A percentile compares a stretch with the other conserved stretches of the same genome.
These are phyloP conservation scores for Arxiozyma telluris DNA, from an alignment of 1,139 yeast species.

Conservation along the genomic window DNA sequence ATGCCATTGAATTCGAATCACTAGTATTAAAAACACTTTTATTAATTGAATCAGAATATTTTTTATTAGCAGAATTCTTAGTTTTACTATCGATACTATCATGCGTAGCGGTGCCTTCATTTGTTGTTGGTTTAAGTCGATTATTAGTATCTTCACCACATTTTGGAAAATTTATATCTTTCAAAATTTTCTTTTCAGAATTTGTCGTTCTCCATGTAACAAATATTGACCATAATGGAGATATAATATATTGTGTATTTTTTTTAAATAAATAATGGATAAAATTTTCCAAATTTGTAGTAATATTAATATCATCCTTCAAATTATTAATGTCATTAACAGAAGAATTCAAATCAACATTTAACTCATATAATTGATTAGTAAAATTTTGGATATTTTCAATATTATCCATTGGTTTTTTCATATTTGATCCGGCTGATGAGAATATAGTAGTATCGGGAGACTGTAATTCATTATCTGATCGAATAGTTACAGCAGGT, in stretches of 20 bases:
- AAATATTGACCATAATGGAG: conserved; percentile 59
- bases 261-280: conserved; percentile 23
- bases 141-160: conserved; percentile 5
- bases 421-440: not conserved
- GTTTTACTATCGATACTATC: not conserved
- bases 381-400: conserved; percentile 4
- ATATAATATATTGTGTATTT: conserved; percentile 20
- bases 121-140: not conserved
- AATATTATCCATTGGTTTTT: not conserved
- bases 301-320: conserved; percentile 17
- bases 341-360: conserved; percentile 5
- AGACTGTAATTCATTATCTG: conserved; percentile 19
- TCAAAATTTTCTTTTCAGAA: conserved; percentile 20
- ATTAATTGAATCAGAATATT: not conserved
- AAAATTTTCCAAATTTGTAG: conserved; percentile 26
- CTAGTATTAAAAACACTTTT: conserved; percentile 23
- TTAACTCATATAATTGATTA: conserved; percentile 9
- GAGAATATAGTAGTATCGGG: conserved; percentile 10
- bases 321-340: conserved; percentile 9
- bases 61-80: not conserved
- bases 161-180: not conserved
- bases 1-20: conserved; percentile 25
- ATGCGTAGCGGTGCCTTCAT: conserved; percentile 10
- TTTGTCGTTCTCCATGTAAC: conserved; percentile 54
- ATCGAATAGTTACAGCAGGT: conserved; percentile 18